phyloP scores from a whole-genome alignment of 2,329 filamentous ascomycete genomes.

The Sporothrix variecibatus region DNA sequence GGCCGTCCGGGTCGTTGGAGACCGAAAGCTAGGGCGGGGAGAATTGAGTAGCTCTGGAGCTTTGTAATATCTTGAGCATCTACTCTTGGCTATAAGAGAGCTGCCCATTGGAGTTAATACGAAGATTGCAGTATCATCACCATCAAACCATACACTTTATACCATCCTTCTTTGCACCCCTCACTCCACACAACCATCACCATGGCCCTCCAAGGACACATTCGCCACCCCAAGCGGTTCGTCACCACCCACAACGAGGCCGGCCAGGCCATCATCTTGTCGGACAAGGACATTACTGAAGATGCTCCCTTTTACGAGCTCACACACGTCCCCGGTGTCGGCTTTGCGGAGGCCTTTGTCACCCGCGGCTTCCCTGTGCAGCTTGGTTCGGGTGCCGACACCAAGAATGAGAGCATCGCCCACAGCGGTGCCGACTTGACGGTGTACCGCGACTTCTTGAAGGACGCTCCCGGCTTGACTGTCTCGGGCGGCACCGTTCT shows the following conservation, averaged over 20 bases:
- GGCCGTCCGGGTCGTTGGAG: background rate
- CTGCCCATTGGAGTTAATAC: background rate
- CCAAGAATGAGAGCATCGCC: background rate
- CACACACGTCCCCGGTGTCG: background rate
- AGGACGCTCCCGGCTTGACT: background rate
- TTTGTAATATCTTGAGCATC: no score
- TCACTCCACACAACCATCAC: background rate
- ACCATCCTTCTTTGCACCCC: no score
- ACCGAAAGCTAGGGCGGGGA: background rate
- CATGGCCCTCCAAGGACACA: background rate
- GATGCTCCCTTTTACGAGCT: background rate
- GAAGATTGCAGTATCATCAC: no score
- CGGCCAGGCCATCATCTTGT: background rate
- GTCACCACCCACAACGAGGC: background rate
- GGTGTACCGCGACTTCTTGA: background rate
- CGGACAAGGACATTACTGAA: background rate
- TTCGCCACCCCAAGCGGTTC: constrained; percentile 1
- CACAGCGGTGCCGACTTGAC: background rate
- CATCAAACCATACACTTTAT: no score
- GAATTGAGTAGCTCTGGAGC: background rate
- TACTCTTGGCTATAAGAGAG: background rate
- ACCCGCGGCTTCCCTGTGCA: background rate
- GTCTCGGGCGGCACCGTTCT: background rate
- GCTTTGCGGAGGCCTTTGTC: background rate
- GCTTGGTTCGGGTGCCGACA: background rate